phyloP scores from a whole-genome alignment of 257 asterid genomes.

The Fraxinus cuspidata region DNA sequence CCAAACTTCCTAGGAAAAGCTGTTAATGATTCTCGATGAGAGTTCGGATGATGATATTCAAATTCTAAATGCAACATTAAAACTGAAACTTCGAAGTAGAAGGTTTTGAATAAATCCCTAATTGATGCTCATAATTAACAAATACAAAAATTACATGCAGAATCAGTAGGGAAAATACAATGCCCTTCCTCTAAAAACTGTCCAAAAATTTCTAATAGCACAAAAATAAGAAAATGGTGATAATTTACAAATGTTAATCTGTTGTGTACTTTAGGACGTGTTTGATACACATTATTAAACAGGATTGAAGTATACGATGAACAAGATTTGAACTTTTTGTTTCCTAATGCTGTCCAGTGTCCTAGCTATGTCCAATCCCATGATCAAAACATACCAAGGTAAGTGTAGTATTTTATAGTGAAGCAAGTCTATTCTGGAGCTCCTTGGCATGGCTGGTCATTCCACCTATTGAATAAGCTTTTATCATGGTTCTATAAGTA shows the following conservation, averaged over 20 bases:
- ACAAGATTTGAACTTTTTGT: neutral
- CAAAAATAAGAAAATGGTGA: neutral
- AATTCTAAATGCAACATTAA: too few species aligned
- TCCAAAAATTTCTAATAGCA: neutral
- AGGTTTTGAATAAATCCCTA: too few species aligned
- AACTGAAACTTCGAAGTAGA: too few species aligned
- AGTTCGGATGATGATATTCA: too few species aligned
- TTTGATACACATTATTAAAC: neutral
- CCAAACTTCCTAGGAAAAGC: too few species aligned
- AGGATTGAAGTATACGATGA: neutral
- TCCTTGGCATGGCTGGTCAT: slow-evolving; percentile 68
- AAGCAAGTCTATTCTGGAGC: slow-evolving; percentile 55
- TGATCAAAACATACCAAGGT: neutral
- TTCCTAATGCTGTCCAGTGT: too few species aligned
- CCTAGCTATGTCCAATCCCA: neutral
- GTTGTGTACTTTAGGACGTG: neutral
- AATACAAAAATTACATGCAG: neutral
- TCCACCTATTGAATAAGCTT: slow-evolving; percentile 58
- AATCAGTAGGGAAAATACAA: too few species aligned
- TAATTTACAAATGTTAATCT: neutral
- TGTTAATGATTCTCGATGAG: too few species aligned
- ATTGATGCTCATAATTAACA: too few species aligned
- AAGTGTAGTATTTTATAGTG: slow-evolving; percentile 26
- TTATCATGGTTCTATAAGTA: slow-evolving; percentile 79
- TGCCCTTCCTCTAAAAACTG: too few species aligned